Conservation (phyloP, 1,284 basidiomycete species). For the Amylostereum areolatum region DNA sequence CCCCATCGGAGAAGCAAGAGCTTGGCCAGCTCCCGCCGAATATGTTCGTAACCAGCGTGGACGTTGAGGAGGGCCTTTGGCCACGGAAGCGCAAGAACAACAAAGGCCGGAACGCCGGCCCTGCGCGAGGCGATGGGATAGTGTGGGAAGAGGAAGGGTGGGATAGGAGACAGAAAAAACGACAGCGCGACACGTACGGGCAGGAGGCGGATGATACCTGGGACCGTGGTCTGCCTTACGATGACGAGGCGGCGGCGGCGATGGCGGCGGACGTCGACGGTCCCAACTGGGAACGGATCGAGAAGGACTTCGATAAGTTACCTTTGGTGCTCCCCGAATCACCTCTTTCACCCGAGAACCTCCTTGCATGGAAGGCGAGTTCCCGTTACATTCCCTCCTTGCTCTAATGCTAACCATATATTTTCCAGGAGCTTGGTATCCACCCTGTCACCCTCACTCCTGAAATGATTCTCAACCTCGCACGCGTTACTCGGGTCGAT, state of each 20-base stretch:
- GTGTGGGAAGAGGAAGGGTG: background rate
- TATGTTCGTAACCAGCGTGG: slow-evolving; percentile 62
- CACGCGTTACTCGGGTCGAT: slow-evolving; percentile 25
- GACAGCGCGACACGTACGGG: slow-evolving; percentile 14
- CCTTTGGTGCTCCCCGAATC: slow-evolving; percentile 22
- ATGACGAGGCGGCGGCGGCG: slow-evolving; percentile 1
- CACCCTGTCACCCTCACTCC: slow-evolving; percentile 49
- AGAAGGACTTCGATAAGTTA: slow-evolving; percentile 34
- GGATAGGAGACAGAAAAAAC: slow-evolving; percentile 20
- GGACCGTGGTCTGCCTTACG: slow-evolving; percentile 3
- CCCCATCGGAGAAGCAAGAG: slow-evolving; percentile 58
- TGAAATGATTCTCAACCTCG: slow-evolving; percentile 41
- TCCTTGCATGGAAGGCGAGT: slow-evolving; percentile 50
- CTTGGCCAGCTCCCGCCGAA: slow-evolving; percentile 46
- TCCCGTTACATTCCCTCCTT: background rate
- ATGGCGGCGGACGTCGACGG: slow-evolving; percentile 2
- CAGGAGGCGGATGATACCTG: slow-evolving; percentile 13
- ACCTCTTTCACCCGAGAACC: slow-evolving; percentile 27
- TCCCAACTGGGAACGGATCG: slow-evolving; percentile 34
- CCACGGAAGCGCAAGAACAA: slow-evolving; percentile 7
- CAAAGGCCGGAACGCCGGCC: background rate
- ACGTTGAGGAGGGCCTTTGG: slow-evolving; percentile 48
- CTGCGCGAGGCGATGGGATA: background rate
- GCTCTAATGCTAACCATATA: background rate
- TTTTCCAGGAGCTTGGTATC: slow-evolving; percentile 41